Evolutionary conservation across 148 eudicot genomes (phyloP), one percentile per base, ranked within the genome.

Genomic region (Vaccinium corymbosum): DNA sequence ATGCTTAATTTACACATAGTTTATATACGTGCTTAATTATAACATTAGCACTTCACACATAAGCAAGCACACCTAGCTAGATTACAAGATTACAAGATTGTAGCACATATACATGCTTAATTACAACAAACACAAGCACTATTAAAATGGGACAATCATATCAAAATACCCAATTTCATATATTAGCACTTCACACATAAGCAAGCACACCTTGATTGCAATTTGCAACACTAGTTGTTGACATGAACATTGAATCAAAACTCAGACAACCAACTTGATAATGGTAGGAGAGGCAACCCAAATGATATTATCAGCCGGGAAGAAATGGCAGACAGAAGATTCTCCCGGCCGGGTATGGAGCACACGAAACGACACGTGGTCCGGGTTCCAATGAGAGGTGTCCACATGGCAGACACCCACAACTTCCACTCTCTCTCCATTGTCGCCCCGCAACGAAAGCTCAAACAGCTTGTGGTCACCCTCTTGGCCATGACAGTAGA

Each of bases 401-500:
- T 90, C 91, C 86, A 86, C 78, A 57, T 89, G 92, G 79, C 92
- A 90, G 35, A 90, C 89, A 6, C 90, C 91, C 3, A 90, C 48
- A 27, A 89, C 89, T 38, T 89, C 81, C 8, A 90, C 89, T 49
- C 82, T 78, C 15, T 82, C 76, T 1, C 85, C 82, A 20, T 81
- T 57, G 29, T 87, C 85, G 17, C 92, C 89, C 1, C 38, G 82
- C 19, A 93, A 75, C 19, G 80, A 68, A 38, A 92, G 89, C 75
- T 79, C 78, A 42, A 82, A 92, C 55, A 91, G 84, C 80, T 70
- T 86, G 74, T 86, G 90, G 74, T 85, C 86, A 38, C 89, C 87
- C 70, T 82, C 85, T 66, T 89, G 94, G 82, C 90, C 84, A 79
- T 93, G 95, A 55, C 95, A 93, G 48, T 93, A 93, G 79, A 86